Conservation (phyloP, 176 grass and related monocot genomes). For the Oryza glaberrima region DNA sequence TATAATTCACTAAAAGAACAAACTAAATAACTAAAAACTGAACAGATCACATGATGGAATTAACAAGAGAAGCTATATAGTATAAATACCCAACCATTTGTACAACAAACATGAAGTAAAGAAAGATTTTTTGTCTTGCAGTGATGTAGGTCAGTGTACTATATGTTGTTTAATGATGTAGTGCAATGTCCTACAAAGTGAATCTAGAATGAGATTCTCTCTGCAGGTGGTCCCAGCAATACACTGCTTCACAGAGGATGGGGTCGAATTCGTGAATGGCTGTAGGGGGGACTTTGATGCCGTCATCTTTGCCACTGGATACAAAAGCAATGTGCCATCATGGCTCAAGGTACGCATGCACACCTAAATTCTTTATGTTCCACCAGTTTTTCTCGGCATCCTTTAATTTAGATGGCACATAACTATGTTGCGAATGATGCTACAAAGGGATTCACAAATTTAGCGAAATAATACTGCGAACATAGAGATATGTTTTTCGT, state of each 20-base stretch:
- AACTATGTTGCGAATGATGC: background rate
- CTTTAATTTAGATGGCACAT: background rate
- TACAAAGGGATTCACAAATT: background rate
- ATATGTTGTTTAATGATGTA: background rate
- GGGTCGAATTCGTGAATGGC: slow-evolving; percentile 66
- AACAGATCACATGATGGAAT: background rate
- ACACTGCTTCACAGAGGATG: slow-evolving; percentile 53
- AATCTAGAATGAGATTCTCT: slow-evolving; percentile 33
- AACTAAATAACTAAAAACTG: background rate
- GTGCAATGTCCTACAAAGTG: slow-evolving; percentile 4
- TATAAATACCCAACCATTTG: background rate
- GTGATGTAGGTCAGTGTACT: background rate
- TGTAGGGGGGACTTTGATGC: slow-evolving; percentile 62
- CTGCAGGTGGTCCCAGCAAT: slow-evolving; percentile 81
- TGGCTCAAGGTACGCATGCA: slow-evolving; percentile 80
- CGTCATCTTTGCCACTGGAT: slow-evolving; percentile 85
- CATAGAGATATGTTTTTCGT: too few species aligned
- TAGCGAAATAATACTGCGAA: too few species aligned
- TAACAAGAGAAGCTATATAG: background rate
- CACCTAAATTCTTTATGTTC: background rate
- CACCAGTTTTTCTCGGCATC: background rate
- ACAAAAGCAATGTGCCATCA: slow-evolving; percentile 83
- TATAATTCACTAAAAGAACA: background rate
- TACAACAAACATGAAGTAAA: background rate
- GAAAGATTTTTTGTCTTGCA: background rate